phyloP scores from a whole-genome alignment of 192 early-diverging fungal genomes.

The Linderina pennispora region DNA sequence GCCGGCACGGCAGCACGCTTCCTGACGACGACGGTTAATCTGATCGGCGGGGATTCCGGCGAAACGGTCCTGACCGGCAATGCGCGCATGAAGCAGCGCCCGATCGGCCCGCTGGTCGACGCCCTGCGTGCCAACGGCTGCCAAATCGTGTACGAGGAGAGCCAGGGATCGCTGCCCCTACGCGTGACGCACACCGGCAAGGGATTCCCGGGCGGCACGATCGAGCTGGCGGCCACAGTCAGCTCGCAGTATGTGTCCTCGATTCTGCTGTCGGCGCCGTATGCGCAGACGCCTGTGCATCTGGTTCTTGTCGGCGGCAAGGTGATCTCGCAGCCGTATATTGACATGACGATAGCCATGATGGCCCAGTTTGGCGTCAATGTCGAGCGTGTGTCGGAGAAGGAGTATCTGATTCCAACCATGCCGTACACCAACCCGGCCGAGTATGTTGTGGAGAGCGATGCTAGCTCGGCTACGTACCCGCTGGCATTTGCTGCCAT shows the following conservation, averaged over 20 bases:
- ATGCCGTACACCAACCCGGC: constrained; percentile 75
- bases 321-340: constrained; percentile 96
- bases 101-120: constrained; percentile 82
- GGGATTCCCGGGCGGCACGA: constrained; percentile 79
- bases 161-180: constrained; percentile 81
- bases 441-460: constrained; percentile 88
- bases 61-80: constrained; percentile 83
- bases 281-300: constrained; percentile 71
- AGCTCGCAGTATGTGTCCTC: constrained; percentile 98
- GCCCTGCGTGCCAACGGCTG: constrained; percentile 81
- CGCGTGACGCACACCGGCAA: constrained; percentile 61
- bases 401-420: constrained; percentile 79
- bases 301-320: constrained; percentile 84
- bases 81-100: constrained; percentile 95
- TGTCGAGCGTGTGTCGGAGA: constrained; percentile 65
- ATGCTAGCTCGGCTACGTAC: constrained; percentile 96
- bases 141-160: constrained; percentile 67
- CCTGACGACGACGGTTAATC: constrained; percentile 78
- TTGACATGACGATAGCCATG: constrained; percentile 99
- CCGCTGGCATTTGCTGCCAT: constrained; percentile 96
- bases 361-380: constrained; percentile 90
- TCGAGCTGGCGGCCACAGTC: constrained; percentile 86
- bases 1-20: constrained; percentile 97
- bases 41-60: constrained; percentile 50
- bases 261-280: constrained; percentile 93